Evolutionary conservation across 345 rosid genomes (phyloP), one percentile per base, ranked within the genome.

Genomic region (Combretum micranthum): DNA sequence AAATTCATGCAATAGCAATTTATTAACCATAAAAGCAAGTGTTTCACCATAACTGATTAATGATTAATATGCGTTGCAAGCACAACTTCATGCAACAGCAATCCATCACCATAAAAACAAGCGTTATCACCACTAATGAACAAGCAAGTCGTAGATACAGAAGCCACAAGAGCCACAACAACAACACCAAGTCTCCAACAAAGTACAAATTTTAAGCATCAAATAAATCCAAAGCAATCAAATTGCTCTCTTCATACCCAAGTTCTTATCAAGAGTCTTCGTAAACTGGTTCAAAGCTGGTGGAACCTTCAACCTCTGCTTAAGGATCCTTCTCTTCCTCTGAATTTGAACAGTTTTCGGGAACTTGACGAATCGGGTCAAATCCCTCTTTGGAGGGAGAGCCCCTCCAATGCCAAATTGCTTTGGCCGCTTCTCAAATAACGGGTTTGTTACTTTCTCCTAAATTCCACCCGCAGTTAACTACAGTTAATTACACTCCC

Each of bases 381-480:
- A 68, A 62, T 85, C 94, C 82, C 78, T 90, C 79, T 90, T 87
- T 0, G 97, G 94, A 2, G 97, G 96, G 54, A 90, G 57, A 12
- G 90, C 96, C 18, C 96, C 96, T 13, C 91, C 91, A 2, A 90
- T 90, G 12, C 97, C 94, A 47, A 83, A 90, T 64, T 81, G 94
- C 83, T 87, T 87, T 0, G 91, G 84, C 20, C 97, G 72, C 70
- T 83, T 90, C 76, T 87, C 94, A 2, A 90, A 85, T 61, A 87
- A 61, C 20, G 87, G 94, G 60, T 87, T 87, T 2, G 73, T 71
- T 4, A 71, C 83, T 81, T 83, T 87, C 53, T 85, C 91, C 88
- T 83, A 43, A 2, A 56, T 7, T 37, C 44, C 43, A 47, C 52
- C 52, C 8, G 16, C 43, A 15, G 44, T 4, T 17, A 13, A 55